Percentiles rank a stretch among this genome's conserved stretches.
Evolutionary conservation across 2,329 filamentous ascomycete genomes (phyloP).

Genomic region (Podosphaera fusca): DNA sequence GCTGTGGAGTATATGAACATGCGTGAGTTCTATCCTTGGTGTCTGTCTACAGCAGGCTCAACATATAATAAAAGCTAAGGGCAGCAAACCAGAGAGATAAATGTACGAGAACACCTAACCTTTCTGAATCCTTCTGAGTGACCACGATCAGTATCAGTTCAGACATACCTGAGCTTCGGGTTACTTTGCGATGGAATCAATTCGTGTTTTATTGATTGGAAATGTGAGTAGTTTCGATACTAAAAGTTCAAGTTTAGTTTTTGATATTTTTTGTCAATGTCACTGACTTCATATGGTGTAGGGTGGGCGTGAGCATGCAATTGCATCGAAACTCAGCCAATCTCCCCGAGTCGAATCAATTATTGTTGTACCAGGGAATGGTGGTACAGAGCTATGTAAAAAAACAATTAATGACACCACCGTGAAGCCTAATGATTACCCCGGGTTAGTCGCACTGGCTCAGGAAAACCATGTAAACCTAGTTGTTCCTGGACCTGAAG

Average conservation of each 20-base stretch:
- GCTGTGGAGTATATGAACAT: too few species aligned
- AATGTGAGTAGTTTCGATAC: background rate
- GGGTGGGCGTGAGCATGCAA: conserved; percentile 79
- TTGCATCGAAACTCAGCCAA: conserved; percentile 83
- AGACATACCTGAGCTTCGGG: too few species aligned
- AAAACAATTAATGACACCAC: conserved; percentile 49
- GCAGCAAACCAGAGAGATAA: too few species aligned
- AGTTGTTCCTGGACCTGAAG: conserved; percentile 77
- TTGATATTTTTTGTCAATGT: background rate
- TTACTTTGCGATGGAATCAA: background rate
- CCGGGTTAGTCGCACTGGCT: conserved; percentile 50
- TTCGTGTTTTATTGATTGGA: conserved; percentile 1
- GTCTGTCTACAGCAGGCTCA: too few species aligned
- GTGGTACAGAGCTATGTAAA: conserved; percentile 49
- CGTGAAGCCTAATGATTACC: conserved; percentile 54
- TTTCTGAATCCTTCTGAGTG: too few species aligned
- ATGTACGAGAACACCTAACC: too few species aligned
- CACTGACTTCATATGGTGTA: background rate
- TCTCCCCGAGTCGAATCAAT: conserved; percentile 60
- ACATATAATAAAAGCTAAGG: too few species aligned
- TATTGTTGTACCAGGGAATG: conserved; percentile 54
- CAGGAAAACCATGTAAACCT: conserved; percentile 53
- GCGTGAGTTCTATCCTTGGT: too few species aligned
- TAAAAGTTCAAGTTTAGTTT: background rate
- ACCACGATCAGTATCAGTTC: too few species aligned